Evolutionary conservation across 2,329 filamentous ascomycete genomes (phyloP), one percentile per base, ranked within the genome.

Genomic region (Bipolaris cookei): DNA sequence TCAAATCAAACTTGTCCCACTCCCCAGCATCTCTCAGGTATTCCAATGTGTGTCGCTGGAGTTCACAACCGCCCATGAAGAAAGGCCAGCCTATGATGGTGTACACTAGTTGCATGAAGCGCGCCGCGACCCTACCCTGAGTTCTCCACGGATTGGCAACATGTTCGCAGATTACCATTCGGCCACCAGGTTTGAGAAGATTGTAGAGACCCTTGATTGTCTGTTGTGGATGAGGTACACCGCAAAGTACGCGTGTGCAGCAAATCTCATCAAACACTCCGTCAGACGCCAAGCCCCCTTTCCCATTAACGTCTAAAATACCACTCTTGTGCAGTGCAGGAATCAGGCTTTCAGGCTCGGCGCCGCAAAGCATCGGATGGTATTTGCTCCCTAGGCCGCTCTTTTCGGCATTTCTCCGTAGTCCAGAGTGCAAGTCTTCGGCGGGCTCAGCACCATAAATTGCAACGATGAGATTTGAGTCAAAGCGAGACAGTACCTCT

Each of bases 381-480:
- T 86, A 86, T 47, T 80, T 82, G 1, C 71, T 77, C 0, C 66
- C 69, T 1, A 85, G 71, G 0, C 80, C 81, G 8, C 74, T 66
- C 13, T 75, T 69, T 3, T 70, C 57, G 3, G 81, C 77, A n/a
- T 78, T 78, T 3, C 63, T 60, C 18, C 76, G 66, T 4, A 86
- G 72, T 2, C 77, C 72, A 0, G 64, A 60, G 56, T 86, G 84
- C 1, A 86, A 72, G 0, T 77, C 76, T 3, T 65, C 55, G 38
- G 80, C 81, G 0, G 84, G 84, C 64, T 86, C 84, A 1, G 83
- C 78, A 42, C 83, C 84, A 60, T 85, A 86, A 41, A 86, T 79
- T 13, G 75, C 73, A 7, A 63, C 76, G 56, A 85, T 79, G 3
- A 76, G 72, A 51, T 76, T 68, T 6, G 75, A 46, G 50, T 72